Conservation (phyloP, 139 green algal species). For the Ulvella scutata region DNA sequence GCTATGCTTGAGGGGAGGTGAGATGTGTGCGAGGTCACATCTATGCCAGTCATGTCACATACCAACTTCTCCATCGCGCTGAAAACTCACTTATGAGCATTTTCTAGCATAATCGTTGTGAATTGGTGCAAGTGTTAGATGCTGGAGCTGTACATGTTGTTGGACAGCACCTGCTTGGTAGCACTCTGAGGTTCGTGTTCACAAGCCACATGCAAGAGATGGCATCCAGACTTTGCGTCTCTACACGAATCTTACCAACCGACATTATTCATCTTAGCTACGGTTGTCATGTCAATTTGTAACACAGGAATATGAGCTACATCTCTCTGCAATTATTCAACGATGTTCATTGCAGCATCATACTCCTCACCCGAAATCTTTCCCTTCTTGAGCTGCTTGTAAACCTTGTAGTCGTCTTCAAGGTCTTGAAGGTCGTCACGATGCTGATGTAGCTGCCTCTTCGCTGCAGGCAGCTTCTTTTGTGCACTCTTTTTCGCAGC, state of each 20-base stretch:
- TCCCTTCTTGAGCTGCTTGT: constrained; percentile 58
- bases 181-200: no score
- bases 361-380: constrained; percentile 27
- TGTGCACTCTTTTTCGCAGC: neutral
- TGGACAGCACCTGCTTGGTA: no score
- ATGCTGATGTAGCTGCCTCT: constrained; percentile 48
- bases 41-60: no score
- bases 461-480: constrained; percentile 41
- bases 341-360: constrained; percentile 6
- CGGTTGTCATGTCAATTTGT: neutral
- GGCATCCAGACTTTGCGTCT: no score
- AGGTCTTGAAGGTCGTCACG: constrained; percentile 54
- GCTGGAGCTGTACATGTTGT: no score
- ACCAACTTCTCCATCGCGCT: no score
- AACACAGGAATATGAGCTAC: neutral
- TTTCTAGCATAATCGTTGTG: no score
- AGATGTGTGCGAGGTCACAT: no score
- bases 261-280: neutral
- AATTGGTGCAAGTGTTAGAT: no score
- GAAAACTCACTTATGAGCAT: no score
- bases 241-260: neutral
- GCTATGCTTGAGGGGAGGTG: no score
- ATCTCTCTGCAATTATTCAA: neutral
- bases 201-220: no score
- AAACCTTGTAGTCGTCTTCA: constrained; percentile 50